Evolutionary conservation across 345 rosid species (phyloP).

Genomic region (Hibiscus mutabilis): DNA sequence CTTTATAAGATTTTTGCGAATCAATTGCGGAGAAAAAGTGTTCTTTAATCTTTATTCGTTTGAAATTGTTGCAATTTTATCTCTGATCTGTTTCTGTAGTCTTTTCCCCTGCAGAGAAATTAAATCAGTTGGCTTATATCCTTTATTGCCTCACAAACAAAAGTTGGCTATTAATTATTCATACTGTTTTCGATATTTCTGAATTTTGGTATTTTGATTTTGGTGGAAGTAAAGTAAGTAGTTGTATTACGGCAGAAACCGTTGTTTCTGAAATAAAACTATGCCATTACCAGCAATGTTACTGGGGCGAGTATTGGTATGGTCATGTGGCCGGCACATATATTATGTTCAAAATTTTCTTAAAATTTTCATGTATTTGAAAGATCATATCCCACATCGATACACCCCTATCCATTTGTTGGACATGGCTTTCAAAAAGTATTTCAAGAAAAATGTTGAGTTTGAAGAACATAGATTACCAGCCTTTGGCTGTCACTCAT

Average conservation of each 20-base stretch:
- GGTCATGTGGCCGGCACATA: neutral
- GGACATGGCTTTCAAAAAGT: no score
- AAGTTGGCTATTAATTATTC: neutral
- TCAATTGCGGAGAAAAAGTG: neutral
- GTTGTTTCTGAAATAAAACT: no score
- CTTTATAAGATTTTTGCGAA: no score
- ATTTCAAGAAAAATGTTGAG: no score
- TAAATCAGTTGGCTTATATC: neutral
- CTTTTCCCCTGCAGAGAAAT: neutral
- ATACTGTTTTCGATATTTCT: neutral
- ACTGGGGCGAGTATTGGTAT: neutral
- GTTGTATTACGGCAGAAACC: neutral
- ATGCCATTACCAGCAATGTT: neutral
- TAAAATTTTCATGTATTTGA: no score
- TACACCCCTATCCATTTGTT: no score
- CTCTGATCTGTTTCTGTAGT: neutral
- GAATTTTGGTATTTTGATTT: neutral
- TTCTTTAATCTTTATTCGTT: neutral
- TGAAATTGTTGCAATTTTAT: neutral
- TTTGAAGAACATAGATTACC: neutral
- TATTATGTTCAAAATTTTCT: neutral
- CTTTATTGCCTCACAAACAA: conserved; percentile 1
- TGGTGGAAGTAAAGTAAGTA: neutral
- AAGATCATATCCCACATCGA: neutral
- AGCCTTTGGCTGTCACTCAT: neutral